phyloP scores from a whole-genome alignment of 1,284 basidiomycete genomes.

The Austroboletus novae-zelandiae region DNA sequence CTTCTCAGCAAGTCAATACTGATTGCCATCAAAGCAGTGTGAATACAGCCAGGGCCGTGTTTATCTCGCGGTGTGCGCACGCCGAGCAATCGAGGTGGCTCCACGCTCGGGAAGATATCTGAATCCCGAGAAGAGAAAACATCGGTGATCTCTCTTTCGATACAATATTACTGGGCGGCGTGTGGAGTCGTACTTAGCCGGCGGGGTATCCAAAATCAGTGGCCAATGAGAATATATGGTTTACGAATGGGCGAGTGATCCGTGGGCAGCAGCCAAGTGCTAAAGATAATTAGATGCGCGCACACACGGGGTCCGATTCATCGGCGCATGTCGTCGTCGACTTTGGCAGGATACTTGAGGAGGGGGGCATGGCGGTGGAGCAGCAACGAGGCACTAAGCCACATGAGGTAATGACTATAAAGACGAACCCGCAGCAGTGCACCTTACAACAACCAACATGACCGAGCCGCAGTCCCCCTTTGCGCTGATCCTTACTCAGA shows the following conservation, averaged over 20 bases:
- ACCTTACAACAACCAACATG: constrained; percentile 15
- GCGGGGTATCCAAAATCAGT: too few species aligned
- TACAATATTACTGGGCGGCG: background rate
- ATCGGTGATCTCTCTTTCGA: background rate
- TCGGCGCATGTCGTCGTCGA: background rate
- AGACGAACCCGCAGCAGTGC: background rate
- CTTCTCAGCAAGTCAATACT: background rate
- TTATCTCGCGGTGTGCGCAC: too few species aligned
- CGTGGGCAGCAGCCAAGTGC: too few species aligned
- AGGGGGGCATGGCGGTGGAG: background rate
- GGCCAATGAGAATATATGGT: too few species aligned
- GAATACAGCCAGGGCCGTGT: background rate
- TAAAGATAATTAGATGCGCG: too few species aligned
- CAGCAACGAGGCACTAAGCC: background rate
- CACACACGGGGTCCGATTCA: too few species aligned
- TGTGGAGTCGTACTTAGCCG: too few species aligned
- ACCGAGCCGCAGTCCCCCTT: constrained; percentile 19
- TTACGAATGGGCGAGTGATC: too few species aligned
- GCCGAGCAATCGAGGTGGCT: constrained; percentile 24
- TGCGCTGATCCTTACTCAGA: constrained; percentile 58
- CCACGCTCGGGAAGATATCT: constrained; percentile 20
- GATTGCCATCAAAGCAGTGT: background rate
- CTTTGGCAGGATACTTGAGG: too few species aligned
- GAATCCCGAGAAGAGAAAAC: background rate
- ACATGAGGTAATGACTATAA: background rate